Conservation (phyloP, 306 rosid genomes). For the Coriaria nepalensis region DNA sequence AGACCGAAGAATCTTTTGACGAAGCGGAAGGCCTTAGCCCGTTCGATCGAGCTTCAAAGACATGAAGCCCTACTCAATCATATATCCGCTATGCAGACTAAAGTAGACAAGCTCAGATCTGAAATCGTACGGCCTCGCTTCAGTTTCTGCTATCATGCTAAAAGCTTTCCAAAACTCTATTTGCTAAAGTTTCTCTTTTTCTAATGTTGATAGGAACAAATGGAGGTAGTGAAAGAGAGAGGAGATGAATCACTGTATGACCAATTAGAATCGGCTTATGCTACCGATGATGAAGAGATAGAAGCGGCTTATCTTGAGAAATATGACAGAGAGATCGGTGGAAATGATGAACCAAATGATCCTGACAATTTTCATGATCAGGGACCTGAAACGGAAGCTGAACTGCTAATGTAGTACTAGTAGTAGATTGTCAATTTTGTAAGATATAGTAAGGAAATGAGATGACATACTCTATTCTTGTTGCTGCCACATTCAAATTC, state of each 20-base stretch:
- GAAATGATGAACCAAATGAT: conserved; percentile 22
- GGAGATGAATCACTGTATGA: conserved; percentile 66
- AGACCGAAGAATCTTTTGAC: conserved; percentile 96
- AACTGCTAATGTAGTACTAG: too few relatives aligned
- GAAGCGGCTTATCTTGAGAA: conserved; percentile 42
- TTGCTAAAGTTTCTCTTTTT: too few relatives aligned
- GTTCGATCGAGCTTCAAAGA: conserved; percentile 89
- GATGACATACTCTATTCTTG: too few relatives aligned
- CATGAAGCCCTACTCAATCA: conserved; percentile 76
- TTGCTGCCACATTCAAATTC: too few relatives aligned
- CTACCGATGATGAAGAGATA: conserved; percentile 45
- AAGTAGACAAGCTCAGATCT: conserved; percentile 45
- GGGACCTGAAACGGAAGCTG: conserved; percentile 18
- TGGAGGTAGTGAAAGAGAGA: conserved; percentile 52
- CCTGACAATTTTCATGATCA: conserved; percentile 17
- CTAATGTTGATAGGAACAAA: conserved; percentile 43
- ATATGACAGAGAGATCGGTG: conserved; percentile 19
- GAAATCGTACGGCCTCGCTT: conserved; percentile 51
- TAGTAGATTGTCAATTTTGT: too few relatives aligned
- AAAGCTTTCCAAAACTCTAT: too few relatives aligned
- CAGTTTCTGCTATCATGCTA: conserved; percentile 4
- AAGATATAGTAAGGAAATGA: too few relatives aligned
- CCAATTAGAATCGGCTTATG: conserved; percentile 52
- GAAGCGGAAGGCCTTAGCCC: conserved; percentile 91
- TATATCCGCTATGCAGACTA: conserved; percentile 47